These are phyloP conservation scores for Rhazya stricta DNA, from an alignment of 257 asterid species.

Conservation along the genomic window DNA sequence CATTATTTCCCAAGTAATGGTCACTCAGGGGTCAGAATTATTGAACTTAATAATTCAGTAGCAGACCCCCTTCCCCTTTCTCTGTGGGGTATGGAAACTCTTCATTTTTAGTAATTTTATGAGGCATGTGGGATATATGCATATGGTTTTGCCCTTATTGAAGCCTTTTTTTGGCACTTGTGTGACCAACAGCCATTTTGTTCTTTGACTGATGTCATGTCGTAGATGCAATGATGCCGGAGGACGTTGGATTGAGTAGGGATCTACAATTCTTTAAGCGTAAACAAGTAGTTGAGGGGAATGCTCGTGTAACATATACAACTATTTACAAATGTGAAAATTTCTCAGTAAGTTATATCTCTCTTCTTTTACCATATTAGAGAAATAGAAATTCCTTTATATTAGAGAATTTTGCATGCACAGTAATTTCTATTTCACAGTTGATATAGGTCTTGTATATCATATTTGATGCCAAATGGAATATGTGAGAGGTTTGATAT, in stretches of 20 bases:
- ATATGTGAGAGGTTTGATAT: not conserved
- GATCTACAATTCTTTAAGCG: slow-evolving; percentile 60
- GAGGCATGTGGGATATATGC: not conserved
- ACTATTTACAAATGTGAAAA: slow-evolving; percentile 51
- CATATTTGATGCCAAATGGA: not conserved
- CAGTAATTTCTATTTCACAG: not conserved
- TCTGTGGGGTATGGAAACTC: too few relatives aligned
- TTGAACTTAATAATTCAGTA: too few relatives aligned
- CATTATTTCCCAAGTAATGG: too few relatives aligned
- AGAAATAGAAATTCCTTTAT: not conserved
- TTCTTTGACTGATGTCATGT: not conserved
- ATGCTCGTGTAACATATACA: slow-evolving; percentile 57
- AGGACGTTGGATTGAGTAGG: slow-evolving; percentile 63
- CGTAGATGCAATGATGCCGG: slow-evolving; percentile 59
- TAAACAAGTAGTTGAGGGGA: slow-evolving; percentile 31
- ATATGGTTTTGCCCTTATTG: not conserved
- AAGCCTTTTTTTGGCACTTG: not conserved
- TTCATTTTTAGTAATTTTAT: not conserved
- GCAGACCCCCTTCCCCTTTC: too few relatives aligned
- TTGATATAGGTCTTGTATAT: not conserved
- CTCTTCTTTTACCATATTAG: not conserved
- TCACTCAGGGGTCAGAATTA: too few relatives aligned
- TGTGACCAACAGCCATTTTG: not conserved
- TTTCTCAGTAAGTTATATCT: slow-evolving; percentile 59
- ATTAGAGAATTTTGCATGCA: not conserved